Percentiles rank a stretch among this genome's conserved stretches.
Conservation (phyloP, 768 basidiomycete genomes). For the Phaeotremella skinneri region DNA sequence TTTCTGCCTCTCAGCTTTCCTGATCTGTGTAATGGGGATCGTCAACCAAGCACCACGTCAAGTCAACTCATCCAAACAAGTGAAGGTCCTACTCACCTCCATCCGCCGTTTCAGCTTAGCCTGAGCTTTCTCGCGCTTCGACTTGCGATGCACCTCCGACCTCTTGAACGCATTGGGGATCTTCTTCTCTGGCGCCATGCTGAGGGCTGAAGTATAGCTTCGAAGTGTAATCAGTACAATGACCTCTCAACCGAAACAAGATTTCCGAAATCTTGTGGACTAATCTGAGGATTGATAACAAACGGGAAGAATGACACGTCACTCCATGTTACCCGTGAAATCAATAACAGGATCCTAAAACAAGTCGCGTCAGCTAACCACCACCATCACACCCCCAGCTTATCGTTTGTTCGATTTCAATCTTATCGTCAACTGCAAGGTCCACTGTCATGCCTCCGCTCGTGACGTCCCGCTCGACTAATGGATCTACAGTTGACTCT, state of each 20-base stretch:
- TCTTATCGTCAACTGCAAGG: background rate
- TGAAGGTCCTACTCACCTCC: conserved; percentile 68
- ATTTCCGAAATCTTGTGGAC: background rate
- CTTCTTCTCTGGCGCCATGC: conserved; percentile 45
- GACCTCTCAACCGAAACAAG: background rate
- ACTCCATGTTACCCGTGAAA: too few species aligned
- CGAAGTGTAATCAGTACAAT: background rate
- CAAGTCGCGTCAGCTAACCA: too few species aligned
- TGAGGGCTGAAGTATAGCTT: conserved; percentile 5
- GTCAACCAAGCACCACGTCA: conserved; percentile 1
- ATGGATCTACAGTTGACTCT: background rate
- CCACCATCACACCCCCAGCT: too few species aligned
- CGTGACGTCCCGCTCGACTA: background rate
- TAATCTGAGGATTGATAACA: too few species aligned
- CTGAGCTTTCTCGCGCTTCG: conserved; percentile 73
- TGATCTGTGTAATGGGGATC: conserved; percentile 15
- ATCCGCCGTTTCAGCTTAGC: conserved; percentile 77
- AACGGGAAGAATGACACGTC: too few species aligned
- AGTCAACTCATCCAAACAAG: background rate
- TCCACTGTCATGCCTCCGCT: background rate
- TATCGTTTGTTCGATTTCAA: too few species aligned
- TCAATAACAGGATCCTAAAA: too few species aligned
- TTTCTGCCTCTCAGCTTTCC: conserved; percentile 41
- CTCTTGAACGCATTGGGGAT: conserved; percentile 89
- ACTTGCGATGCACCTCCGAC: conserved; percentile 69